A percentile compares a stretch with the other conserved stretches of the same genome.
phyloP scores from a whole-genome alignment of 192 early-diverging fungal genomes.

The Dimargaris cristalligena region DNA sequence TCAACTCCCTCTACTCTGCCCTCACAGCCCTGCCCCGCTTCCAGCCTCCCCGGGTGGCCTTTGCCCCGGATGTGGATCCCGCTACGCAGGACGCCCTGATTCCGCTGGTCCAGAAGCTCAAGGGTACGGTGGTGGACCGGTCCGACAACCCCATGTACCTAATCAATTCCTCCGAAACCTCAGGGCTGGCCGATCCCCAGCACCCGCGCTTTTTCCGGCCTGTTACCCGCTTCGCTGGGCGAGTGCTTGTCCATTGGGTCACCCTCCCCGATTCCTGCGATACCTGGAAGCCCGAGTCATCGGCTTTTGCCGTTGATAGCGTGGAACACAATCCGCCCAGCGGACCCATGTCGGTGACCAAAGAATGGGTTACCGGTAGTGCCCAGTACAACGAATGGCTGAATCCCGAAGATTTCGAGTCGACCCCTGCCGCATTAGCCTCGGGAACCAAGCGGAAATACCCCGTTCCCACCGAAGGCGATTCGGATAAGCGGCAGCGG shows the following conservation, averaged over 20 bases:
- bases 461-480: slow-evolving; percentile 18
- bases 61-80: slow-evolving; percentile 14
- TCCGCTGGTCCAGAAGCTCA: slow-evolving; percentile 12
- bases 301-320: slow-evolving; percentile 35
- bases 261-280: slow-evolving; percentile 71
- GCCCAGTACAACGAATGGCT: slow-evolving; percentile 59
- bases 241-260: slow-evolving; percentile 62
- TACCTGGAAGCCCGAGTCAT: slow-evolving; percentile 43
- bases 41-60: slow-evolving; percentile 10
- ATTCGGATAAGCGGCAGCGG: slow-evolving; percentile 14
- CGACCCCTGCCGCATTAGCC: slow-evolving; percentile 8
- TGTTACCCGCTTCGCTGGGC: slow-evolving; percentile 24
- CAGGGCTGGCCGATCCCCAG: not conserved
- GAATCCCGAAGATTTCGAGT: slow-evolving; percentile 78
- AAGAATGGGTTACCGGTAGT: slow-evolving; percentile 63
- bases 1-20: not conserved
- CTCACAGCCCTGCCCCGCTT: not conserved
- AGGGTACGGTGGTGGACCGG: slow-evolving; percentile 15
- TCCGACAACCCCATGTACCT: slow-evolving; percentile 19
- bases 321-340: not conserved
- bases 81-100: slow-evolving; percentile 13
- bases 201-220: slow-evolving; percentile 22
- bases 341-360: slow-evolving; percentile 13
- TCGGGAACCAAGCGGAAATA: slow-evolving; percentile 25
- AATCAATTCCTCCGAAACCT: slow-evolving; percentile 14